A percentile compares a stretch with the other conserved stretches of the same genome.
These are phyloP conservation scores for Tephrocybe sp. DNA, from an alignment of 768 basidiomycete genomes.

Conservation along the genomic window DNA sequence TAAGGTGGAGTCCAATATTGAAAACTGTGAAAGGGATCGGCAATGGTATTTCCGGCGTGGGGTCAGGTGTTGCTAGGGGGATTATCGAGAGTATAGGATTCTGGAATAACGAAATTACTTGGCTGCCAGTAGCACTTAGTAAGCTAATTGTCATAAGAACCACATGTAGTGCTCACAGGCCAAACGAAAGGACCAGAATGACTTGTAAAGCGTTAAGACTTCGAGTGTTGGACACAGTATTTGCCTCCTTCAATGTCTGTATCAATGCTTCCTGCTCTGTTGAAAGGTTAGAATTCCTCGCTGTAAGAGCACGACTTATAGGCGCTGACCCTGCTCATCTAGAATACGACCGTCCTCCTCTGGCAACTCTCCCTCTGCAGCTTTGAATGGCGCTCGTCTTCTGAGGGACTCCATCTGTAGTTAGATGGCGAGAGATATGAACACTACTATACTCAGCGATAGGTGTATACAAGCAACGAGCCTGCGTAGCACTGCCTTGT, in stretches of 20 bases:
- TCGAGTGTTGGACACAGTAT: conserved; percentile 39
- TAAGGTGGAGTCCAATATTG: conserved; percentile 50
- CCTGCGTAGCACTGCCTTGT: too few relatives aligned
- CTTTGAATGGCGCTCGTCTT: conserved; percentile 46
- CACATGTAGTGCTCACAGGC: conserved; percentile 39
- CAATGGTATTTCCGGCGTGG: conserved; percentile 39
- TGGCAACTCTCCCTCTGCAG: conserved; percentile 27
- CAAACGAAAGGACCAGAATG: conserved; percentile 42
- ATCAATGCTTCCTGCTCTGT: conserved; percentile 66
- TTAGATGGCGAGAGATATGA: neutral
- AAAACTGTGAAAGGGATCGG: conserved; percentile 46
- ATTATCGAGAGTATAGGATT: conserved; percentile 51
- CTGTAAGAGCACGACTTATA: neutral
- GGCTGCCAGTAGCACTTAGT: conserved; percentile 31
- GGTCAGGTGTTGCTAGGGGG: conserved; percentile 24
- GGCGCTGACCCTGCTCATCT: conserved; percentile 51
- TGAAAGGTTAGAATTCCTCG: neutral
- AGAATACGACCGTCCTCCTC: conserved; percentile 34
- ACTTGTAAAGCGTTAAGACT: conserved; percentile 39
- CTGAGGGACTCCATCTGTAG: conserved; percentile 37
- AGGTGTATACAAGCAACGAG: too few relatives aligned
- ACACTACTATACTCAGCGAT: neutral
- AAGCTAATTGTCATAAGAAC: conserved; percentile 10
- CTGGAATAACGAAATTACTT: conserved; percentile 44
- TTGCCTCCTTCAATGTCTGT: conserved; percentile 43